Percentiles rank a stretch among this genome's conserved stretches.
These are phyloP conservation scores for Boletus patriciae DNA, from an alignment of 768 basidiomycete species.

Conservation along the genomic window DNA sequence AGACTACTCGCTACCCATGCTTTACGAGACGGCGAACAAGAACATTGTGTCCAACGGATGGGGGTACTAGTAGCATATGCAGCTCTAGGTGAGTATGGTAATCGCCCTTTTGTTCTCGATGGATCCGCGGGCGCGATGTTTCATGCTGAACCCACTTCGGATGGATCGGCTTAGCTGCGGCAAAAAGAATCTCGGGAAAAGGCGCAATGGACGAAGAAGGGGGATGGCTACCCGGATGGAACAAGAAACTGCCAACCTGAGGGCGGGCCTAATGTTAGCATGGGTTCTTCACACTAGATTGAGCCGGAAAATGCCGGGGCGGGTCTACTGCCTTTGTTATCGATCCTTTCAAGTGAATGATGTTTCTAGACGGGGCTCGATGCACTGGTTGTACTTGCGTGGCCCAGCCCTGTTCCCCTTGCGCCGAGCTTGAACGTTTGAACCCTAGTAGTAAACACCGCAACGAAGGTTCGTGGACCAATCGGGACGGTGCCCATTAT, in stretches of 20 bases:
- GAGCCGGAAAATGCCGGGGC: constrained; percentile 26
- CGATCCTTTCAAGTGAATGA: constrained; percentile 1
- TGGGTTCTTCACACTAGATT: constrained; percentile 3
- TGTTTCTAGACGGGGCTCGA: constrained; percentile 7
- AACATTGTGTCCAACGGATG: constrained; percentile 11
- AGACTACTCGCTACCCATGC: constrained; percentile 10
- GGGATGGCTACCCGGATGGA: constrained; percentile 12
- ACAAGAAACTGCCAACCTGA: constrained; percentile 7
- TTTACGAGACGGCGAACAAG: constrained; percentile 17
- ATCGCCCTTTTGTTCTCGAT: constrained; percentile 10
- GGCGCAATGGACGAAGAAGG: constrained; percentile 15
- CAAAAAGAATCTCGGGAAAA: constrained; percentile 20
- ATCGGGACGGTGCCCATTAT: constrained; percentile 8
- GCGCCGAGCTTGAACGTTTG: neutral
- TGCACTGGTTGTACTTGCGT: neutral
- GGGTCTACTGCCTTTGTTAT: neutral
- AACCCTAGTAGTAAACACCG: constrained; percentile 11
- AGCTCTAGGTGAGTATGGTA: constrained; percentile 20
- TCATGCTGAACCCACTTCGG: constrained; percentile 11
- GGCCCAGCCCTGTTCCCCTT: constrained; percentile 3
- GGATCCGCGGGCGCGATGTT: constrained; percentile 31
- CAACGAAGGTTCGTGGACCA: constrained; percentile 15
- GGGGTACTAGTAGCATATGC: constrained; percentile 2
- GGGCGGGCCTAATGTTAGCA: constrained; percentile 2
- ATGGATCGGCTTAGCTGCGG: constrained; percentile 28